Percentiles rank a stretch among this genome's conserved stretches.
phyloP scores from a whole-genome alignment of 2,329 filamentous ascomycete species.

The Phaeoacremonium minimum region DNA sequence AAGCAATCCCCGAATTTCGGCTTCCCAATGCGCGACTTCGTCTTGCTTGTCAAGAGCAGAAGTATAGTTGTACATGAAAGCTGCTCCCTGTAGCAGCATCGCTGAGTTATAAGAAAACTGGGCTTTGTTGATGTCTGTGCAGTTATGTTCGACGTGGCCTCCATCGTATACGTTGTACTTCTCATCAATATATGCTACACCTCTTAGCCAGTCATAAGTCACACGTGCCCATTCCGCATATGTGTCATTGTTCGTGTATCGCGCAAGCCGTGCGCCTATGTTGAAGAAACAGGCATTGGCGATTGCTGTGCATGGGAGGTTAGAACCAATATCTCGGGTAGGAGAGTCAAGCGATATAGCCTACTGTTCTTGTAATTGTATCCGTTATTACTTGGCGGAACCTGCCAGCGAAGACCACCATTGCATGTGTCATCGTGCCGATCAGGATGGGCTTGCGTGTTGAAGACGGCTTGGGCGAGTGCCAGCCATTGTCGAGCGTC shows the following conservation, averaged over 20 bases:
- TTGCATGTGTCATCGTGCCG: constrained; percentile 63
- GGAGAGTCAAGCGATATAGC: too few species aligned
- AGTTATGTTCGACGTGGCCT: constrained; percentile 43
- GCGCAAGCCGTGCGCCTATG: constrained; percentile 52
- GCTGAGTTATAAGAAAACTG: constrained; percentile 55
- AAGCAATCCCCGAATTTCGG: constrained; percentile 41
- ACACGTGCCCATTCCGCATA: constrained; percentile 52
- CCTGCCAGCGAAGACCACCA: constrained; percentile 75
- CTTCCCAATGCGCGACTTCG: constrained; percentile 30
- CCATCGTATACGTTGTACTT: constrained; percentile 59
- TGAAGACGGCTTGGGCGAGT: constrained; percentile 67
- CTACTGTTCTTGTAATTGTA: constrained; percentile 71
- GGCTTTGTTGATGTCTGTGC: constrained; percentile 43
- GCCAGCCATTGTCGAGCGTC: constrained; percentile 56
- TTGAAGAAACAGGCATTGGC: constrained; percentile 48
- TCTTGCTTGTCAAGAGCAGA: constrained; percentile 26
- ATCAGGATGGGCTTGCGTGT: constrained; percentile 52
- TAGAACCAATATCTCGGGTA: background rate
- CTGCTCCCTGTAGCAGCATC: constrained; percentile 48
- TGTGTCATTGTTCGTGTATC: constrained; percentile 53
- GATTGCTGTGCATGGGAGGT: constrained; percentile 19
- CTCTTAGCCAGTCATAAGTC: constrained; percentile 51
- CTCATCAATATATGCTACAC: constrained; percentile 45
- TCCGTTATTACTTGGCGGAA: constrained; percentile 67
- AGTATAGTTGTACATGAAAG: constrained; percentile 53